A percentile compares a stretch with the other conserved stretches of the same genome.
Evolutionary conservation across 1,139 yeast species (phyloP).

Genomic region (Hemisphaericaspora xylanilytica): DNA sequence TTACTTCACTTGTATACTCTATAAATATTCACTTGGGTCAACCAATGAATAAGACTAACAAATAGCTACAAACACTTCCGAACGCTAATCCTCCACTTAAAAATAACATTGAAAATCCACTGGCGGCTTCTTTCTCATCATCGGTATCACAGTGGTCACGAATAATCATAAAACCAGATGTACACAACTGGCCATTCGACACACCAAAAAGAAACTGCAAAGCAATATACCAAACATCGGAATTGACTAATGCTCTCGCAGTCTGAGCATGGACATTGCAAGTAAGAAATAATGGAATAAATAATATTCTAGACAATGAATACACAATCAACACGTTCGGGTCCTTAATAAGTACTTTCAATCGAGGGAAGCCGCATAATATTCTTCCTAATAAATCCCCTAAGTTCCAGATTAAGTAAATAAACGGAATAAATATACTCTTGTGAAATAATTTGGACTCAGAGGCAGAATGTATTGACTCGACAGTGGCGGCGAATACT

Average conservation of each 20-base stretch:
- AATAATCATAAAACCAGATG: slow-evolving; percentile 80
- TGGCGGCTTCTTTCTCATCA: slow-evolving; percentile 85
- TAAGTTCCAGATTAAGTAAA: slow-evolving; percentile 77
- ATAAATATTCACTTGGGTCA: slow-evolving; percentile 7
- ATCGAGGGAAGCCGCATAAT: slow-evolving; percentile 55
- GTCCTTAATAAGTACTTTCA: slow-evolving; percentile 32
- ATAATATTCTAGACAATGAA: slow-evolving; percentile 51
- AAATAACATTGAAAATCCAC: slow-evolving; percentile 82
- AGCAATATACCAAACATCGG: slow-evolving; percentile 66
- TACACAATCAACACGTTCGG: slow-evolving; percentile 48
- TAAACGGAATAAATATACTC: slow-evolving; percentile 67
- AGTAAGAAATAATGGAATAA: slow-evolving; percentile 65
- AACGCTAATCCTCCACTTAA: slow-evolving; percentile 71
- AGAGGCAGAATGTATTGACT: slow-evolving; percentile 44
- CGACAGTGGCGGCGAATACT: slow-evolving; percentile 76
- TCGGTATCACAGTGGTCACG: slow-evolving; percentile 57
- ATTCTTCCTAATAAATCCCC: slow-evolving; percentile 85
- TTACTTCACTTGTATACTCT: neutral
- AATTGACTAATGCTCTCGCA: slow-evolving; percentile 40
- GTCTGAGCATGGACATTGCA: slow-evolving; percentile 55
- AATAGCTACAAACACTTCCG: slow-evolving; percentile 75
- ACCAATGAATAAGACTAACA: slow-evolving; percentile 45
- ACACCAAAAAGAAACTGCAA: slow-evolving; percentile 79
- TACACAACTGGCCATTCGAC: slow-evolving; percentile 81
- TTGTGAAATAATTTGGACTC: slow-evolving; percentile 36